Percentiles rank a stretch among this genome's conserved stretches.
These are phyloP conservation scores for Dittrichia graveolens DNA, from an alignment of 129 eudicot genomes.

Conservation along the genomic window DNA sequence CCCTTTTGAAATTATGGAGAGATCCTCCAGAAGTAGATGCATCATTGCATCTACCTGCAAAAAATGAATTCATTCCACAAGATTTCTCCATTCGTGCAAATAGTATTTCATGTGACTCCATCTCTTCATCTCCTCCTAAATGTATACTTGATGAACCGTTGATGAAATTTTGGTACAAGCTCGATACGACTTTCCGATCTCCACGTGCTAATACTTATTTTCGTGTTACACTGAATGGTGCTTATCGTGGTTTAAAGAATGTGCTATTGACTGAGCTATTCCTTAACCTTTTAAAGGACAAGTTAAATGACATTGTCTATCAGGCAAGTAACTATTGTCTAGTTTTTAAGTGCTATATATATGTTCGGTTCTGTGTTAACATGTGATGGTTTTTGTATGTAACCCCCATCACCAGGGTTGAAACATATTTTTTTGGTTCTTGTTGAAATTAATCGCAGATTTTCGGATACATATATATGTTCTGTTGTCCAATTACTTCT, in stretches of 20 bases:
- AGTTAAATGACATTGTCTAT: constrained; percentile 82
- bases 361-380: neutral
- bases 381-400: neutral
- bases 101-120: constrained; percentile 35
- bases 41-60: constrained; percentile 77
- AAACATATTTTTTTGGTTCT: too few relatives aligned
- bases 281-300: constrained; percentile 78
- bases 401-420: neutral
- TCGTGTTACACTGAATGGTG: constrained; percentile 78
- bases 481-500: neutral
- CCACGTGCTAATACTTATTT: constrained; percentile 99
- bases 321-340: constrained; percentile 55
- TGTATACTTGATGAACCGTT: constrained; percentile 83
- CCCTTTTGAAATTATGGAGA: constrained; percentile 65
- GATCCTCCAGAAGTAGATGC: constrained; percentile 75
- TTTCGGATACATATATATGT: neutral
- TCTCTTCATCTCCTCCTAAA: constrained; percentile 47
- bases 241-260: constrained; percentile 55
- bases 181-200: constrained; percentile 71
- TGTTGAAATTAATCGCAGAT: too few relatives aligned
- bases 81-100: constrained; percentile 79
- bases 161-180: constrained; percentile 89
- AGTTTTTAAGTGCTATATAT: constrained; percentile 5
- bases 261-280: constrained; percentile 79
- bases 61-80: constrained; percentile 80